Conservation (phyloP, 768 basidiomycete species). For the Russula brevipes region DNA sequence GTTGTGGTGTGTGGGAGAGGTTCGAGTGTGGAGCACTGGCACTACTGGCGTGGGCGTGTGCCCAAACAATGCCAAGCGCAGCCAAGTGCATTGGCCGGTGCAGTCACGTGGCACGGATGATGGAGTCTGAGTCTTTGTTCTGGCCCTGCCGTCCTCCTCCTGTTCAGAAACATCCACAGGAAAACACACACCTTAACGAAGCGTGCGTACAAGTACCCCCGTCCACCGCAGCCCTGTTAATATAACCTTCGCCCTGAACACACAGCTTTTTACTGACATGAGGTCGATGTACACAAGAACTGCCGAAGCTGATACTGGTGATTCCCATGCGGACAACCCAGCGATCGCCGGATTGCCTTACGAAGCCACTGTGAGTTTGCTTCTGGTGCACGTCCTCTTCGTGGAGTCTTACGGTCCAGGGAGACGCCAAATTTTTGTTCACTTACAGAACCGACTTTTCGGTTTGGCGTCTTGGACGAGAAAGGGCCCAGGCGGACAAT, state of each 20-base stretch:
- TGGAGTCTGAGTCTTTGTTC: not conserved
- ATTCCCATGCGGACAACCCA: constrained; percentile 10
- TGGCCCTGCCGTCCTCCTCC: not conserved
- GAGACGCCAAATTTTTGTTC: constrained; percentile 77
- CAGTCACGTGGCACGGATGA: constrained; percentile 19
- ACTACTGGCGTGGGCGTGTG: too few species aligned
- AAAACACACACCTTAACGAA: not conserved
- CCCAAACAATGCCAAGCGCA: too few species aligned
- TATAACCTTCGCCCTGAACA: not conserved
- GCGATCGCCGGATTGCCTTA: constrained; percentile 13
- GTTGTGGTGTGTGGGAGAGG: too few species aligned
- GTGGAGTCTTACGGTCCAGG: constrained; percentile 7
- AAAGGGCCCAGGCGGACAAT: constrained; percentile 87
- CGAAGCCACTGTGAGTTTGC: constrained; percentile 20
- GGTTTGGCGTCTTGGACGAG: constrained; percentile 67
- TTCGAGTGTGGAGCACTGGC: too few species aligned
- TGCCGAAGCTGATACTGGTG: constrained; percentile 1
- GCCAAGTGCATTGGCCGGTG: not conserved
- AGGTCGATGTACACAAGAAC: constrained; percentile 5
- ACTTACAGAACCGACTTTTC: constrained; percentile 47
- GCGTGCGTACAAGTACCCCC: constrained; percentile 4
- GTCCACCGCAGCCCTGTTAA: not conserved
- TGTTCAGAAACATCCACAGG: not conserved
- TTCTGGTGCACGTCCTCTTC: not conserved
- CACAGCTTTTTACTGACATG: not conserved